Evolutionary conservation across 108 stramenopile species (phyloP).

Genomic region (Stephanodiscus triporus): DNA sequence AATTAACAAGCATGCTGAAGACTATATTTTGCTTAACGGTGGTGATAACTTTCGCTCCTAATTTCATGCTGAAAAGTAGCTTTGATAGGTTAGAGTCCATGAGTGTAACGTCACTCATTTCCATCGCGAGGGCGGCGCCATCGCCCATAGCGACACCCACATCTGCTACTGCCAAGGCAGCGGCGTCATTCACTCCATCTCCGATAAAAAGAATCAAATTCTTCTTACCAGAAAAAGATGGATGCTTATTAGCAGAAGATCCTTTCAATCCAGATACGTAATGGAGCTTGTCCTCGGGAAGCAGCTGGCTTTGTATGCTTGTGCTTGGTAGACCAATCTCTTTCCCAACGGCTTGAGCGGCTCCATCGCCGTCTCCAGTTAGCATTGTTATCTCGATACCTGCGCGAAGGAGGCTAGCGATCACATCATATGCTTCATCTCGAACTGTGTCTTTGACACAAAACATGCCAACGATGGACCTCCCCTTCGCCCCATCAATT

Average conservation of each 20-base stretch:
- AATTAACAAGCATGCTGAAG: conserved; percentile 70
- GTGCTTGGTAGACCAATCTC: conserved; percentile 69
- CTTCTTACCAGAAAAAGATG: conserved; percentile 19
- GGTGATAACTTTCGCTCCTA: conserved; percentile 72
- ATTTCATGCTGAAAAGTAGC: conserved; percentile 70
- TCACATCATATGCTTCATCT: conserved; percentile 67
- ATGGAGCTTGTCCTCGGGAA: conserved; percentile 87
- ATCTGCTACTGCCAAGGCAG: conserved; percentile 91
- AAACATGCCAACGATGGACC: conserved; percentile 72
- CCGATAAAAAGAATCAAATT: conserved; percentile 70
- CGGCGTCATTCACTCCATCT: conserved; percentile 97
- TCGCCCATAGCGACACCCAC: conserved; percentile 98
- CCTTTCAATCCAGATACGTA: conserved; percentile 61
- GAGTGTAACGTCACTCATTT: conserved; percentile 89
- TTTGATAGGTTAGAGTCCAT: conserved; percentile 85
- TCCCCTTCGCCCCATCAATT: conserved; percentile 56
- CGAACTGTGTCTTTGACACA: conserved; percentile 77
- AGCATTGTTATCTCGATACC: conserved; percentile 92
- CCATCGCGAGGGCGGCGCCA: conserved; percentile 96
- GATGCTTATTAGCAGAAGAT: conserved; percentile 18
- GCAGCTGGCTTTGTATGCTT: conserved; percentile 61
- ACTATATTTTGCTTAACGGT: conserved; percentile 86
- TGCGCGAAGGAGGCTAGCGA: conserved; percentile 50
- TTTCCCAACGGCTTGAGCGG: conserved; percentile 87
- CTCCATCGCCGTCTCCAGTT: conserved; percentile 96